A percentile compares a stretch with the other conserved stretches of the same genome.
Evolutionary conservation across 2,329 filamentous ascomycete genomes (phyloP).

Genomic region (Chaetomium sp.): DNA sequence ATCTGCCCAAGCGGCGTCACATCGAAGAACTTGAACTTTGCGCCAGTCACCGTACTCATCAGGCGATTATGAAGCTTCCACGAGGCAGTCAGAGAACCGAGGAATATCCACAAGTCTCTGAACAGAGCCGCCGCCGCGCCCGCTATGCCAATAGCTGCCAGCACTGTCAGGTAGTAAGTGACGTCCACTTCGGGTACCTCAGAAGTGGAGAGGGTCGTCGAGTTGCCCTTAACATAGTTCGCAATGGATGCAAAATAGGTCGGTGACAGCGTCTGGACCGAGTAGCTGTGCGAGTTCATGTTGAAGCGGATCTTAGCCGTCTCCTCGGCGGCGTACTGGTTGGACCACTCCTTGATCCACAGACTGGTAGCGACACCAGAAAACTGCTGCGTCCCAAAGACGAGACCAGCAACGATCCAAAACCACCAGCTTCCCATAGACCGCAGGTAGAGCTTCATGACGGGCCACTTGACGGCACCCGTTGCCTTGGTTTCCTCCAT

Average conservation of each 20-base stretch:
- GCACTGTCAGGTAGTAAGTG: conserved; percentile 79
- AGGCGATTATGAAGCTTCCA: conserved; percentile 78
- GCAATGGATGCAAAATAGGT: conserved; percentile 47
- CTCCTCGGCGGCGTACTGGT: conserved; percentile 69
- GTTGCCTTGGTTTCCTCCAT: conserved; percentile 77
- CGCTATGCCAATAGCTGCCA: conserved; percentile 74
- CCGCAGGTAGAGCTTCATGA: conserved; percentile 80
- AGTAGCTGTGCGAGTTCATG: conserved; percentile 43
- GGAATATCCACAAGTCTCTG: conserved; percentile 87
- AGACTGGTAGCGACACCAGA: conserved; percentile 85
- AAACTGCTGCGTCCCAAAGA: conserved; percentile 82
- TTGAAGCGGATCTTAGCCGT: conserved; percentile 39
- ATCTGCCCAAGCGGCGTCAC: conserved; percentile 92
- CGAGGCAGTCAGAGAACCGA: conserved; percentile 86
- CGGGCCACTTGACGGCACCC: conserved; percentile 84
- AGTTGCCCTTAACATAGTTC: conserved; percentile 44
- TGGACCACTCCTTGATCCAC: conserved; percentile 95
- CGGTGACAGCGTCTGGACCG: conserved; percentile 41
- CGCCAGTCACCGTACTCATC: conserved; percentile 77
- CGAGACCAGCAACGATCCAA: conserved; percentile 74
- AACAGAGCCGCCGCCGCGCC: conserved; percentile 82
- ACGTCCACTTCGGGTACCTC: conserved; percentile 67
- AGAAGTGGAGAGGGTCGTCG: conserved; percentile 40
- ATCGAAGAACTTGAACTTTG: conserved; percentile 97
- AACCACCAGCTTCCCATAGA: conserved; percentile 98